Evolutionary conservation across 73 alveolate genomes (phyloP).

Genomic region (Paramecium sexaurelia): DNA sequence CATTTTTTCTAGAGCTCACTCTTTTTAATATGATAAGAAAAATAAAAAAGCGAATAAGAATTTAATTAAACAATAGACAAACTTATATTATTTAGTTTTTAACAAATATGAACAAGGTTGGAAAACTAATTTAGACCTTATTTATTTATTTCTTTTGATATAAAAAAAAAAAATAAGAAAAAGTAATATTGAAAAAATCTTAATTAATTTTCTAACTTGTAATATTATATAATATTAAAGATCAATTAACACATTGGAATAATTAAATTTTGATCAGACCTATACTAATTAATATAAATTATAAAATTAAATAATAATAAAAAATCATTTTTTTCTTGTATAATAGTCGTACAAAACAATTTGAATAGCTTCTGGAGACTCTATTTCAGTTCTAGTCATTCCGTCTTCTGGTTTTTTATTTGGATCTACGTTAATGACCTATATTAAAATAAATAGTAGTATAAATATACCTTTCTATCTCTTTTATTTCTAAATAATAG

Average conservation of each 20-base stretch:
- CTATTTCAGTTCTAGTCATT: constrained; percentile 89
- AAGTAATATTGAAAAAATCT: neutral
- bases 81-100: neutral
- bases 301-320: neutral
- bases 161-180: neutral
- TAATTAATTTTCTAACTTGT: neutral
- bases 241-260: neutral
- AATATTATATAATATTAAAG: neutral
- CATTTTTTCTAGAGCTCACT: neutral
- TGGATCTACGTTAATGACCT: constrained; percentile 96
- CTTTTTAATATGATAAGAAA: neutral
- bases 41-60: neutral
- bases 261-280: neutral
- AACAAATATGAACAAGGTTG: neutral
- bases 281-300: neutral
- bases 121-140: neutral
- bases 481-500: constrained; percentile 94
- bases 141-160: neutral
- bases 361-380: constrained; percentile 81
- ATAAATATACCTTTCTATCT: constrained; percentile 79
- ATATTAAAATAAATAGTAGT: neutral
- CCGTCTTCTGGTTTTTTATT: constrained; percentile 93
- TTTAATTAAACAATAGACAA: neutral
- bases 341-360: constrained; percentile 90
- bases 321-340: constrained; percentile 81